Evolutionary conservation across 2,329 filamentous ascomycete genomes (phyloP).

Genomic region (Conoideocrella luteorostrata): DNA sequence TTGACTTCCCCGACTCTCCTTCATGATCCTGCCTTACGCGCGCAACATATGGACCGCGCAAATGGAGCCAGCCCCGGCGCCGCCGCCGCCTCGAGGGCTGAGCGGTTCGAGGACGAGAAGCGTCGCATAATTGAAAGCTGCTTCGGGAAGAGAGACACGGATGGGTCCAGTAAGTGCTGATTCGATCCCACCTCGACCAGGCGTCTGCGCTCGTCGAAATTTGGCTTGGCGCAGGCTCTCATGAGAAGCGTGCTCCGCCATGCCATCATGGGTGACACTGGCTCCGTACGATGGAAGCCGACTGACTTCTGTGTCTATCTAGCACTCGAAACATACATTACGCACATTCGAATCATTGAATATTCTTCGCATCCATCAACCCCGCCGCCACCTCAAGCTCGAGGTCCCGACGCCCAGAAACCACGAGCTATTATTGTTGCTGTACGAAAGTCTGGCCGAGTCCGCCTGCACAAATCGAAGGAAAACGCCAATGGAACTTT

Average conservation of each 20-base stretch:
- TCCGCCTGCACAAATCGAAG: slow-evolving; percentile 93
- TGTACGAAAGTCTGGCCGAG: slow-evolving; percentile 83
- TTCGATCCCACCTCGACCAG: not conserved
- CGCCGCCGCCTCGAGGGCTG: slow-evolving; percentile 47
- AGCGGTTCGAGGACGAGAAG: slow-evolving; percentile 96
- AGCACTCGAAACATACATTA: slow-evolving; percentile 84
- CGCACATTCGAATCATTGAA: slow-evolving; percentile 87
- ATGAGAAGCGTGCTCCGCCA: no score
- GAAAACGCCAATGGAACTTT: slow-evolving; percentile 92
- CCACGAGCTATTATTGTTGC: slow-evolving; percentile 86
- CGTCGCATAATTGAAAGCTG: slow-evolving; percentile 89
- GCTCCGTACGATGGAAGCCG: no score
- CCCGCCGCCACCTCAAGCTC: slow-evolving; percentile 75
- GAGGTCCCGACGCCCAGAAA: slow-evolving; percentile 69
- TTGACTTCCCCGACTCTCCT: slow-evolving; percentile 9
- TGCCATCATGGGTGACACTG: no score
- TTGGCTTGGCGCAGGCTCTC: no score
- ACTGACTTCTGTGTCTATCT: slow-evolving; percentile 11
- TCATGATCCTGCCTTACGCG: slow-evolving; percentile 12
- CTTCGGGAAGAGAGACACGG: slow-evolving; percentile 82
- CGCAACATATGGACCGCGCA: slow-evolving; percentile 31
- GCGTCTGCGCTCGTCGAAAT: not conserved
- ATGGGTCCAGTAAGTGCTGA: slow-evolving; percentile 69
- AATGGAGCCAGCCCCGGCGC: slow-evolving; percentile 29
- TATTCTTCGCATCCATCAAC: slow-evolving; percentile 75